Conservation (phyloP, 768 basidiomycete species). For the Termitomyces sp. region DNA sequence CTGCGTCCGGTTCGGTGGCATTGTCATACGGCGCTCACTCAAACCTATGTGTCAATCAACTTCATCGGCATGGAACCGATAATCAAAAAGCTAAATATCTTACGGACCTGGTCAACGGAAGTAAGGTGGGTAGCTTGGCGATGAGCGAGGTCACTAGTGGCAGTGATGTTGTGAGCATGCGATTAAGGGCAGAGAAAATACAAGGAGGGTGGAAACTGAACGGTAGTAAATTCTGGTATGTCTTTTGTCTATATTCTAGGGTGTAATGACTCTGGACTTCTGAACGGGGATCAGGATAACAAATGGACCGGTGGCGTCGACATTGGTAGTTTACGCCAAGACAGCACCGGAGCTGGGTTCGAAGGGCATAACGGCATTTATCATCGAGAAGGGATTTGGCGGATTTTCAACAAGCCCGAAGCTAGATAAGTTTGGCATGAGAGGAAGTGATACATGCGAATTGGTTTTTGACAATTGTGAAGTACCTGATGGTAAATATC, state of each 20-base stretch:
- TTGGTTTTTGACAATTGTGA: constrained; percentile 88
- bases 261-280: constrained; percentile 5
- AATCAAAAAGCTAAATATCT: constrained; percentile 85
- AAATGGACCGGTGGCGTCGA: constrained; percentile 89
- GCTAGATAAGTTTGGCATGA: constrained; percentile 95
- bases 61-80: constrained; percentile 79
- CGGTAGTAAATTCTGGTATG: constrained; percentile 92
- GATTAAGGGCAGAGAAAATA: constrained; percentile 73
- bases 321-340: constrained; percentile 91
- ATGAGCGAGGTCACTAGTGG: constrained; percentile 95
- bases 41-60: constrained; percentile 85
- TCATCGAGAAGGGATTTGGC: constrained; percentile 76
- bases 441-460: constrained; percentile 94
- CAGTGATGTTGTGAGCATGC: constrained; percentile 96
- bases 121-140: constrained; percentile 84
- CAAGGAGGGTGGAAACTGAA: constrained; percentile 77
- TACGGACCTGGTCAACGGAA: constrained; percentile 74
- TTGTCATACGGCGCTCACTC: constrained; percentile 92
- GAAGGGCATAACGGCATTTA: constrained; percentile 90
- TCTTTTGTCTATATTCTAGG: constrained; percentile 8
- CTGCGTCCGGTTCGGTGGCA: constrained; percentile 88
- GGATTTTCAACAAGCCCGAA: constrained; percentile 91
- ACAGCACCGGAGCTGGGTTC: constrained; percentile 73
- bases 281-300: constrained; percentile 66
- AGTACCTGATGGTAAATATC: constrained; percentile 72